Conservation (phyloP, 2,329 filamentous ascomycete species). For the Colletotrichum nymphaeae region DNA sequence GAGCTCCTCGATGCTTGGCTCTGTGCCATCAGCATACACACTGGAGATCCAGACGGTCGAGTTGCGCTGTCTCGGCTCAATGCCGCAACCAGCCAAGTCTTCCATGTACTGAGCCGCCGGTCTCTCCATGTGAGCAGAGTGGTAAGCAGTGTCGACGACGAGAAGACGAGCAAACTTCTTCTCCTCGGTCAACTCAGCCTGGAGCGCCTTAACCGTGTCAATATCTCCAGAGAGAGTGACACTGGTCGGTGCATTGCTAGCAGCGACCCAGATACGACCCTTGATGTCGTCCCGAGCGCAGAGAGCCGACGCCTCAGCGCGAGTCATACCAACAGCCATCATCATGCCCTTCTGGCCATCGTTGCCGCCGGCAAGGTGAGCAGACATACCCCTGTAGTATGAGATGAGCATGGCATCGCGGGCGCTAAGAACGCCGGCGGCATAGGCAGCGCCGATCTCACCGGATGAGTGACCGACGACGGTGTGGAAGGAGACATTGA, state of each 20-base stretch:
- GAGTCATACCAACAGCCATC: conserved; percentile 40
- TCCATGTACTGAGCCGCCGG: conserved; percentile 48
- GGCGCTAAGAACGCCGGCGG: conserved; percentile 39
- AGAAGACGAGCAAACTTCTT: conserved; percentile 49
- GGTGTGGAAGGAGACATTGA: conserved; percentile 32
- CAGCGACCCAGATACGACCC: conserved; percentile 41
- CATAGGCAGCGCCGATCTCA: conserved; percentile 51
- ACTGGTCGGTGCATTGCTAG: conserved; percentile 42
- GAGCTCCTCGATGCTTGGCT: conserved; percentile 42
- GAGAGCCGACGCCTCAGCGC: conserved; percentile 27
- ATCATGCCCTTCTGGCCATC: conserved; percentile 37
- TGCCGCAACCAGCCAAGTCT: conserved; percentile 42
- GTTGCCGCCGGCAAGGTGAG: conserved; percentile 32
- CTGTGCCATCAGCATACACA: conserved; percentile 44
- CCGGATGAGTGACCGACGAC: conserved; percentile 42
- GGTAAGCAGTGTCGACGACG: conserved; percentile 59
- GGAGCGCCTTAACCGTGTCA: conserved; percentile 40
- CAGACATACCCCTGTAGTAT: conserved; percentile 38
- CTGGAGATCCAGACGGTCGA: conserved; percentile 53
- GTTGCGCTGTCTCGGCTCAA: conserved; percentile 41
- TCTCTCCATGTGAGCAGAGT: conserved; percentile 59
- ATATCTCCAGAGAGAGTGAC: conserved; percentile 48
- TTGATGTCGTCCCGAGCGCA: conserved; percentile 33
- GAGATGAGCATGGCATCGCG: conserved; percentile 39
- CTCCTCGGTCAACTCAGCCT: conserved; percentile 38